Conservation (phyloP, 2,329 filamentous ascomycete genomes). For the Trichophyton rubrum region DNA sequence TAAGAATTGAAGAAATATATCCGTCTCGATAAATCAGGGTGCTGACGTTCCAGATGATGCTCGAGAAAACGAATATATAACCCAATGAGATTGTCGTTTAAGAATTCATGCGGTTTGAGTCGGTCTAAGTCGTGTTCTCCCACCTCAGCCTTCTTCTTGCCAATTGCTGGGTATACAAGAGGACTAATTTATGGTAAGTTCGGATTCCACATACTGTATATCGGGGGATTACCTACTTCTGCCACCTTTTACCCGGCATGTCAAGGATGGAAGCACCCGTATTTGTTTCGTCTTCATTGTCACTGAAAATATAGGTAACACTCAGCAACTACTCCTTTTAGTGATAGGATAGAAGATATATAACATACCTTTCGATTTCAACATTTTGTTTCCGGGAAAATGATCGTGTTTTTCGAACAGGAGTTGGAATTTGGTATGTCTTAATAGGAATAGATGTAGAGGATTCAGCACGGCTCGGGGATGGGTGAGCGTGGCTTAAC, state of each 20-base stretch:
- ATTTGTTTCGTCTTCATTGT: neutral
- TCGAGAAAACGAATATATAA: slow-evolving; percentile 75
- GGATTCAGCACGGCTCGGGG: slow-evolving; percentile 6
- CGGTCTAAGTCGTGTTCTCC: slow-evolving; percentile 44
- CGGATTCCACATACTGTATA: neutral
- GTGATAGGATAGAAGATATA: neutral
- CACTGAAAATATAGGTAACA: neutral
- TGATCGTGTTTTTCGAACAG: slow-evolving; percentile 22
- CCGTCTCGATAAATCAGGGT: slow-evolving; percentile 46
- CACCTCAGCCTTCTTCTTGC: slow-evolving; percentile 37
- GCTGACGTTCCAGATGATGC: slow-evolving; percentile 42
- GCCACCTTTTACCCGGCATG: neutral
- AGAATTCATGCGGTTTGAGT: slow-evolving; percentile 69
- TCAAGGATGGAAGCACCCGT: neutral
- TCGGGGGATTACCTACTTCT: neutral
- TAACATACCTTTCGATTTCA: slow-evolving; percentile 11
- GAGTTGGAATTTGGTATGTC: slow-evolving; percentile 11
- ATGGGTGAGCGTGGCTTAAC: slow-evolving; percentile 9
- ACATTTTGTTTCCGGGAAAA: slow-evolving; percentile 13
- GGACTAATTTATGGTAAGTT: slow-evolving; percentile 19
- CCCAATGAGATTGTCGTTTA: slow-evolving; percentile 86
- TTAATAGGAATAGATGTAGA: slow-evolving; percentile 22
- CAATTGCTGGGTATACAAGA: slow-evolving; percentile 34
- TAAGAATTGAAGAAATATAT: slow-evolving; percentile 89
- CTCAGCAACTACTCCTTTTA: neutral